Percentiles rank a stretch among this genome's conserved stretches.
Evolutionary conservation across 306 rosid species (phyloP).

Genomic region (Pyrus communis): DNA sequence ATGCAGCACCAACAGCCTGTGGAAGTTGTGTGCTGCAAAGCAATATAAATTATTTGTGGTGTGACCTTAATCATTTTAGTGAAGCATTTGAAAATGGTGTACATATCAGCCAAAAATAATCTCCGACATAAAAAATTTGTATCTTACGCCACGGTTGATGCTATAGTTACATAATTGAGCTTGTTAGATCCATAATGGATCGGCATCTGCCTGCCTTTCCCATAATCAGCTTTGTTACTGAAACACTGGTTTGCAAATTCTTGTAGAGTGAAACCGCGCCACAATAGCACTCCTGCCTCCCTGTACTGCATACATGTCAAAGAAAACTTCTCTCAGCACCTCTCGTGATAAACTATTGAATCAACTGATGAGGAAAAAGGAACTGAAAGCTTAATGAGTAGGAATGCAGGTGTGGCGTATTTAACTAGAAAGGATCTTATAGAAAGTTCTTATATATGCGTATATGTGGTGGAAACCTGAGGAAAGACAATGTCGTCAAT

Average conservation of each 20-base stretch:
- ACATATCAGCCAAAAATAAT: background rate
- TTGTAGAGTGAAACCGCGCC: constrained; percentile 90
- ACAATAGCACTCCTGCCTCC: constrained; percentile 73
- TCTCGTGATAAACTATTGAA: constrained; percentile 3
- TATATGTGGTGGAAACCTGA: constrained; percentile 48
- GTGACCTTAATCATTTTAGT: background rate
- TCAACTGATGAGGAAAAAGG: background rate
- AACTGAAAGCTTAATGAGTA: background rate
- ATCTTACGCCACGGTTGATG: constrained; percentile 85
- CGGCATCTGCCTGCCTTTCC: constrained; percentile 96
- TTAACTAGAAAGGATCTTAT: background rate
- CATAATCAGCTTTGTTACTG: constrained; percentile 63
- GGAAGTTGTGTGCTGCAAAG: constrained; percentile 68
- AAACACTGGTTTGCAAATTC: constrained; percentile 87
- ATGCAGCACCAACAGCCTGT: constrained; percentile 98
- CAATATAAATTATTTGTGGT: constrained; percentile 1
- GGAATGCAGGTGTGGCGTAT: constrained; percentile 1
- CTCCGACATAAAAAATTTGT: background rate
- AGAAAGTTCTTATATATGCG: background rate
- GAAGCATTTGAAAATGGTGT: background rate
- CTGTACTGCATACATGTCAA: constrained; percentile 54
- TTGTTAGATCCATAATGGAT: constrained; percentile 78
- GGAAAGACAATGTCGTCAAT: constrained; percentile 68
- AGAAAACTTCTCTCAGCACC: constrained; percentile 5
- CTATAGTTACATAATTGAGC: constrained; percentile 74